phyloP scores from a whole-genome alignment of 2,329 filamentous ascomycete genomes.

The Trichoderma atrobrunneum region DNA sequence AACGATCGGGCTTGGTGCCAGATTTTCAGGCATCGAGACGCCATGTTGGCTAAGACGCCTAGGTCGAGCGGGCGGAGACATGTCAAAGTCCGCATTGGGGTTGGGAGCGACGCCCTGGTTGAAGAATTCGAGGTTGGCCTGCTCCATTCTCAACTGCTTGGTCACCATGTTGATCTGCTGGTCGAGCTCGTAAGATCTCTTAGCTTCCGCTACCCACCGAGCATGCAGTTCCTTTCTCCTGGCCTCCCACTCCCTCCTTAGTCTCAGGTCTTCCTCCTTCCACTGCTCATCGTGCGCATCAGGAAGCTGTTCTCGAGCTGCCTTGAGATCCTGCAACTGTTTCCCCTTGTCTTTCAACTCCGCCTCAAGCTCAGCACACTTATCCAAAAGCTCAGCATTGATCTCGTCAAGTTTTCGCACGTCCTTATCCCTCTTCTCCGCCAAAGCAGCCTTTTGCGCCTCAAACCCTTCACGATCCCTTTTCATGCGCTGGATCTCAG shows the following conservation, averaged over 20 bases:
- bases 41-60: slow-evolving; percentile 50
- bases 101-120: slow-evolving; percentile 29
- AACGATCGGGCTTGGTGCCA: slow-evolving; percentile 41
- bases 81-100: slow-evolving; percentile 48
- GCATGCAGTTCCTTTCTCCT: slow-evolving; percentile 53
- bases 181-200: slow-evolving; percentile 46
- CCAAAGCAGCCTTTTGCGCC: slow-evolving; percentile 50
- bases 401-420: slow-evolving; percentile 52
- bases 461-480: slow-evolving; percentile 54
- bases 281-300: slow-evolving; percentile 60
- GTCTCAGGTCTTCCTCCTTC: slow-evolving; percentile 49
- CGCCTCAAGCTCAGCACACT: slow-evolving; percentile 63
- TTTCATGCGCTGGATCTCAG: slow-evolving; percentile 59
- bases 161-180: slow-evolving; percentile 45
- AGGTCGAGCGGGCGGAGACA: slow-evolving; percentile 39
- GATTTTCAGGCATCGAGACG: slow-evolving; percentile 43
- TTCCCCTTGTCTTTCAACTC: slow-evolving; percentile 66
- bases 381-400: slow-evolving; percentile 61
- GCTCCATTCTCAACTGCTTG: slow-evolving; percentile 46
- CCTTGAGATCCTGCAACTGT: slow-evolving; percentile 71
- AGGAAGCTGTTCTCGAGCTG: slow-evolving; percentile 61
- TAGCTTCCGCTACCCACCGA: slow-evolving; percentile 46
- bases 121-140: slow-evolving; percentile 44
- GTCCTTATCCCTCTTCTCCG: slow-evolving; percentile 51
- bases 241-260: slow-evolving; percentile 56